Base-by-base conservation (phyloP, 805 yeast genomes). In the Starmerella kuoi region DNA sequence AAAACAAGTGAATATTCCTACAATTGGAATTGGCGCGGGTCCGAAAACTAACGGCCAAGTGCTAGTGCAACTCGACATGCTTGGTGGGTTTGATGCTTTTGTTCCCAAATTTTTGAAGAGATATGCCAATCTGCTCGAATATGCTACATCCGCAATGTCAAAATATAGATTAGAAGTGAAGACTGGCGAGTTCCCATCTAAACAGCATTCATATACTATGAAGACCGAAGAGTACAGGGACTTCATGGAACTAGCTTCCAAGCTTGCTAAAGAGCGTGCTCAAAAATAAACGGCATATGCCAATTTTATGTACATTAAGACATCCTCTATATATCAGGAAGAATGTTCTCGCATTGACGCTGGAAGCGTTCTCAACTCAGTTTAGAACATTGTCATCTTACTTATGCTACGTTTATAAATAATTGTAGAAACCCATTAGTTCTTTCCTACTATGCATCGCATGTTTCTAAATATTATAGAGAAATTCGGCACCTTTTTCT, bases 1-100 rank as follows among this genome's bases (percentile, higher is more conserved):
- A 0, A 57, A 66, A 2, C 63, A 65, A 12, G 58, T 86, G 25
- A 38, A 57, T 1, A 67, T 88, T 1, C 96, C 97, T 0, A 82
- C 93, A 1, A 86, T 88, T 50, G 98, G 98, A 3, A 88, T 88
- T 37, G 98, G 98, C 4, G 95, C 97, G 0, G 97, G 98, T 0
- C 73, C 76, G 19, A 63, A 64, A 7, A 79, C 88, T 7, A 73
- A 82, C 27, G 97, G 95, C 0, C 97, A 91, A 60, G 95, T 88
- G 1, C 67, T 88, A 30, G 98, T 88, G 0, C 77, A 81, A 59
- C 73, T 83, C 3, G 98, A 88, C 57, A 55, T 83, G 62, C 63
- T 88, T 25, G 95, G 95, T 8, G 65, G 62, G 2, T 65, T 67
- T 38, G 74, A 75, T 34, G 69, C 70, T 0, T 66, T 63, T 35